Conservation (phyloP, 2,329 filamentous ascomycete species). For the Fusarium xyrophilum region DNA sequence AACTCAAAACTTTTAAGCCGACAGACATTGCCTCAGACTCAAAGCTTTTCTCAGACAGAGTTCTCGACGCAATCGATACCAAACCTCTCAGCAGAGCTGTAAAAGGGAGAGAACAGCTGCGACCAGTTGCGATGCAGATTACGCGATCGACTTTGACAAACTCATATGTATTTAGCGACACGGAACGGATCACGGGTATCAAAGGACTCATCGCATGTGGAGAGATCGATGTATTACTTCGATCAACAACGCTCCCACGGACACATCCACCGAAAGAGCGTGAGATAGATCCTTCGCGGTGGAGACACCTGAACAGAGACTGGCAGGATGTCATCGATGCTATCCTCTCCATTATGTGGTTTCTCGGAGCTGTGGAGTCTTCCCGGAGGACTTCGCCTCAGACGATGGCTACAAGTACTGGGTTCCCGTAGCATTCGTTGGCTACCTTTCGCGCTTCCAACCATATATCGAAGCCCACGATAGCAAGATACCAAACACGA, state of each 20-base stretch:
- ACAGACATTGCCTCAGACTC: accelerated
- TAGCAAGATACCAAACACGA: accelerated
- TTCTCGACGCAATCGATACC: background rate
- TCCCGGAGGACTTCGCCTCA: background rate
- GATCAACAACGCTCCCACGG: background rate
- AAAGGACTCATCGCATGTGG: slow-evolving; percentile 8
- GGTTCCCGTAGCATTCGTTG: background rate
- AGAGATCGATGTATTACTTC: background rate
- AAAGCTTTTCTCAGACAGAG: background rate
- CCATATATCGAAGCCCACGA: background rate
- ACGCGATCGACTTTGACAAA: background rate
- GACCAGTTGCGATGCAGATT: slow-evolving; percentile 5
- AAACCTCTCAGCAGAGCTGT: background rate
- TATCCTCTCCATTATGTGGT: background rate
- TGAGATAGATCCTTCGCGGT: background rate
- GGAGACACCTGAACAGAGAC: background rate
- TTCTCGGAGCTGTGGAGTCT: background rate
- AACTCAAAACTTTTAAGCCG: background rate
- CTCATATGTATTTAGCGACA: background rate
- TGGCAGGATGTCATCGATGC: background rate
- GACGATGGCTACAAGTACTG: background rate
- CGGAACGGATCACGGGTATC: background rate
- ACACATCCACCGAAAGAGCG: background rate
- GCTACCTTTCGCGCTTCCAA: accelerated
- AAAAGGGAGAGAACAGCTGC: accelerated